Base-by-base conservation (phyloP, 192 early-diverging fungal genomes). In the Linderina pennispora region DNA sequence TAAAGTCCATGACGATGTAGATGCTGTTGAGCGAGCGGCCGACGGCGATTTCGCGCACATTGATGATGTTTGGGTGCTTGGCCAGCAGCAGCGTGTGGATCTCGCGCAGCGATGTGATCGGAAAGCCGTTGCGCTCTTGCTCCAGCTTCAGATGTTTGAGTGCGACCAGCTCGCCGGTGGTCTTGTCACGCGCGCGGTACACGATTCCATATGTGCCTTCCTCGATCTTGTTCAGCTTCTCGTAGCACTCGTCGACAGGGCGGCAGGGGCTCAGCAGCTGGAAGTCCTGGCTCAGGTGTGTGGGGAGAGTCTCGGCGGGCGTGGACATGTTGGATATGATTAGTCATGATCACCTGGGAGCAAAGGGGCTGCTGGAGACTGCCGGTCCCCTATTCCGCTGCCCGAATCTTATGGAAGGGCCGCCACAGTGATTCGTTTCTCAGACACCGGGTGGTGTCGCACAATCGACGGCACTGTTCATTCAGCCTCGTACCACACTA, bases 1-100 rank as follows among this genome's bases (percentile, higher is more conserved):
- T 83, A 62, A 88, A 98, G 42, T 98, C 95, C 95, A 98, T 98
- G 3, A 91, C 93, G 48, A 95, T 91, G 54, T 92, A 98, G 22
- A 96, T 84, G 55, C 85, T 87, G 55, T 44, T 50, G 6, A 74
- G 36, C 18, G 64, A 50, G 36, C 48, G 13, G 9, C 88, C 86
- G 15, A 84, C 83, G 1, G 79, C 83, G 25, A 91, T 87, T 48
- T 89, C 88, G 6, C 80, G 73, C 16, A 90, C 84, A 45, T 88
- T 84, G 16, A 91, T 83, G 36, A 91, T 88, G 64, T 91, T 81
- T 4, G 85, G 82, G 58, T 91, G 89, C 49, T 86, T 85, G n/a
- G 84, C 82, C 23, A 84, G 23, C 13, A 86, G 63, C 20, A 91
- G 66, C 14, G 84, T 82, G 48, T 82, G 78, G 52, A 91, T 81